Conservation (phyloP, 345 rosid genomes). For the Hibiscus trionum region DNA sequence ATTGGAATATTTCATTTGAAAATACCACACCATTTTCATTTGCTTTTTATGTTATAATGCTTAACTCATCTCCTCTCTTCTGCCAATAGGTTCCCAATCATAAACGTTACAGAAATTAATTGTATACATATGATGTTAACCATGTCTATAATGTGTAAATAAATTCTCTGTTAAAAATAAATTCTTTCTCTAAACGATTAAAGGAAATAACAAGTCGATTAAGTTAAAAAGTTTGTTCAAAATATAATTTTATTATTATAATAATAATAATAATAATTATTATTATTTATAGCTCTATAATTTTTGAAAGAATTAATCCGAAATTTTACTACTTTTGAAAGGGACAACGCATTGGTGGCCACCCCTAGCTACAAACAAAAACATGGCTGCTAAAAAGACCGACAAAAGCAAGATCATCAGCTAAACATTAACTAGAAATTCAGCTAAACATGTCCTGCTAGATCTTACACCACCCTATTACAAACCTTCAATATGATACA, state of each 20-base stretch:
- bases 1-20: slow-evolving; percentile 1
- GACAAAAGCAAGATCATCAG: neutral
- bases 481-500: neutral
- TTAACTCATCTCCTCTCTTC: neutral
- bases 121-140: no score
- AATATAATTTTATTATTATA: no score
- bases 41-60: neutral
- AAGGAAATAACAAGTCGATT: no score
- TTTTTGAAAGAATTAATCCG: neutral
- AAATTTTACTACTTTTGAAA: neutral
- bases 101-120: neutral
- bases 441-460: neutral
- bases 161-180: no score
- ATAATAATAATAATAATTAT: no score
- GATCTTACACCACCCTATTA: neutral
- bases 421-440: neutral
- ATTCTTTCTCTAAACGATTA: no score
- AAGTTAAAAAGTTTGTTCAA: no score
- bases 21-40: slow-evolving; percentile 4
- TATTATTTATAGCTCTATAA: neutral
- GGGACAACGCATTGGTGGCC: no score
- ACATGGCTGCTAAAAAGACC: neutral
- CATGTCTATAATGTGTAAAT: no score
- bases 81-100: no score
- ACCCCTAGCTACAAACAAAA: neutral